Evolutionary conservation across 2,329 filamentous ascomycete genomes (phyloP).

Genomic region (Phialophora tarda): DNA sequence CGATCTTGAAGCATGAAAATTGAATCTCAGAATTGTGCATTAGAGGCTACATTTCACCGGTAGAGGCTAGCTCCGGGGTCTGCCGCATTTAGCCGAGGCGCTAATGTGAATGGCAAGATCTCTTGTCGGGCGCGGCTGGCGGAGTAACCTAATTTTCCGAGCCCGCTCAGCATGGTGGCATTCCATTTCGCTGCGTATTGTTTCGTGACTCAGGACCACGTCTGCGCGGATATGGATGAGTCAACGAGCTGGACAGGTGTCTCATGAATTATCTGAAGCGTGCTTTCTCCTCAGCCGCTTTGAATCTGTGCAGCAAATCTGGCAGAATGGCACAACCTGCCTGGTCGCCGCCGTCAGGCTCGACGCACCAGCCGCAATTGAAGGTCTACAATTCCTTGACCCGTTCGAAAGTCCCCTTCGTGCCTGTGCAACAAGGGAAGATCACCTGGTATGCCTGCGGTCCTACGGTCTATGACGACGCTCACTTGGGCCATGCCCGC

Average conservation of each 20-base stretch:
- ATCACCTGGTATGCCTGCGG: constrained; percentile 90
- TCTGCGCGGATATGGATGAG: constrained; percentile 20
- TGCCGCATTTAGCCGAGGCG: not conserved
- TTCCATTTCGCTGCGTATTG: not conserved
- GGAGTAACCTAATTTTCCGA: constrained; percentile 14
- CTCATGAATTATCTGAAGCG: constrained; percentile 32
- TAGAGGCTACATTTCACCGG: not conserved
- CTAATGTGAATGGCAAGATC: not conserved
- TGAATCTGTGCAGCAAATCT: constrained; percentile 20
- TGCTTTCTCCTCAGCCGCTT: constrained; percentile 28
- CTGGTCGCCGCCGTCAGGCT: constrained; percentile 51
- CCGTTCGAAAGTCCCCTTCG: constrained; percentile 73
- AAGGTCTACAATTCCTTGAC: constrained; percentile 83
- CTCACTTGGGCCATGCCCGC: constrained; percentile 80
- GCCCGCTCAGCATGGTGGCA: constrained; percentile 2
- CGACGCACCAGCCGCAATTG: constrained; percentile 59
- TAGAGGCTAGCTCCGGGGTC: not conserved
- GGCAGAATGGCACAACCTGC: constrained; percentile 47
- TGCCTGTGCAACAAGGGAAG: constrained; percentile 70
- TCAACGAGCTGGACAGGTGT: constrained; percentile 23
- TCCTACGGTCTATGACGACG: constrained; percentile 82
- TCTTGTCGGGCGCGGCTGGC: not conserved
- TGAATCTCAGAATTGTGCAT: constrained; percentile 2
- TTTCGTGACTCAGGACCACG: constrained; percentile 2
- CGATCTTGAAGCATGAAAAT: constrained; percentile 2